Evolutionary conservation across 1,284 basidiomycete genomes (phyloP), one percentile per base, ranked within the genome.

Genomic region (Rugosomyces carneus): DNA sequence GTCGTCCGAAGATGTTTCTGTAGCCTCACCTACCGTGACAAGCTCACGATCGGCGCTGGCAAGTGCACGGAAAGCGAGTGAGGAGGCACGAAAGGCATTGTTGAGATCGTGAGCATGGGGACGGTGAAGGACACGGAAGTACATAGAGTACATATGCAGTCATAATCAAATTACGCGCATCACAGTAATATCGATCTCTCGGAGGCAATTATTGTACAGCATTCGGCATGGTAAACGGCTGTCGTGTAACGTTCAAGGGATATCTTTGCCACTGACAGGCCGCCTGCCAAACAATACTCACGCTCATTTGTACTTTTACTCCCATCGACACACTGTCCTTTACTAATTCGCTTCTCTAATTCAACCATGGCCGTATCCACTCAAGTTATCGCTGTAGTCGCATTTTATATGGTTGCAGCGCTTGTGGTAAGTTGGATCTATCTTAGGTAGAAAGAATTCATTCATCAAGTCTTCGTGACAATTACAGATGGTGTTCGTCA

Each of bases 331-430:
- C n/a, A n/a, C n/a, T n/a, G n/a, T n/a, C n/a, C n/a, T n/a, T n/a
- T n/a, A n/a, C n/a, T n/a, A n/a, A n/a, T n/a, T n/a, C n/a, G n/a
- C n/a, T 47, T 44, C 40, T 36, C 8, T 20, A 24, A 21, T 40
- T 31, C 31, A 48, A 41, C 13, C 48, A 53, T 53, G 51, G 51
- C 50, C 15, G 40, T 53, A 24, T 50, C 51, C 44, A 15, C 45
- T 37, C 71, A 82, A 63, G 80, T 88, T 40, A 77, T 81, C 11
- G 75, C 65, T 18, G 85, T 88, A 21, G 84, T 89, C 50, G 58
- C 68, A 7, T 89, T 89, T 63, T 89, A 88, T 69, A 87, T 89
- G 84, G 62, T 65, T 20, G 76, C 84, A 3, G 84, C 85, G 1
- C 67, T 89, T n/a, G 75, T 85, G 44, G 82, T 86, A 60, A 61